A percentile compares a stretch with the other conserved stretches of the same genome.
Conservation (phyloP, 352 stramenopile species). For the Globisporangium paroecandrum region DNA sequence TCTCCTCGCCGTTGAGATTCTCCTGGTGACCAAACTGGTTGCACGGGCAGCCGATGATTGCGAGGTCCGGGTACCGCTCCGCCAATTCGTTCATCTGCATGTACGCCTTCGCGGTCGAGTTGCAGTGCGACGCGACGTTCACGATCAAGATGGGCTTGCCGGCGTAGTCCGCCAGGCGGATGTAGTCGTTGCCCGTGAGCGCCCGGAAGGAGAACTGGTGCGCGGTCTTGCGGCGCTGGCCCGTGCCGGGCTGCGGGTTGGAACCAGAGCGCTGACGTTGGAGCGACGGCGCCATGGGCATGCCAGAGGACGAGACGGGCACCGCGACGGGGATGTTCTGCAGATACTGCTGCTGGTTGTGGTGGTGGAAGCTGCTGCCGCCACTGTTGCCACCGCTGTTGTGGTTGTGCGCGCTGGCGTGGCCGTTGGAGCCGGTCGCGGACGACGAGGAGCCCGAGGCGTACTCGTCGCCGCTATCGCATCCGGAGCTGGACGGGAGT, state of each 20-base stretch:
- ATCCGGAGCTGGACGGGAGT: conserved; percentile 31
- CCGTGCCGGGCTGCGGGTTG: conserved; percentile 7
- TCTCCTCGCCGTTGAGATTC: conserved; percentile 78
- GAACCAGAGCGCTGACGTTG: conserved; percentile 25
- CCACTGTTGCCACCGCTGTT: not conserved
- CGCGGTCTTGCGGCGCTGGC: conserved; percentile 45
- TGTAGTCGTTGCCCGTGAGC: conserved; percentile 52
- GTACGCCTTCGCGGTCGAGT: conserved; percentile 74
- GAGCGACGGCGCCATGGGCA: conserved; percentile 22
- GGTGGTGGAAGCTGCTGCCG: conserved; percentile 13
- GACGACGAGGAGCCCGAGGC: not conserved
- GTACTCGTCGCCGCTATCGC: conserved; percentile 25
- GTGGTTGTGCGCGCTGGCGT: not conserved
- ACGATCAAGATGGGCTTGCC: conserved; percentile 67
- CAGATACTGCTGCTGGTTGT: conserved; percentile 40
- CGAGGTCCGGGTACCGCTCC: conserved; percentile 54
- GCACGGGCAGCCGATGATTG: conserved; percentile 72
- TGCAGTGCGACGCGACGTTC: conserved; percentile 82
- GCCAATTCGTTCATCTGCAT: conserved; percentile 67
- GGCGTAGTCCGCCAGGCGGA: conserved; percentile 62
- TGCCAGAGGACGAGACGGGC: conserved; percentile 30
- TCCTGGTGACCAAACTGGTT: conserved; percentile 85
- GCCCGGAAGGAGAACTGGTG: conserved; percentile 78
- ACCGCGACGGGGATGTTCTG: conserved; percentile 60
- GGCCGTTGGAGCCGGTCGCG: conserved; percentile 4